Evolutionary conservation across 176 grass and related monocot species (phyloP), one percentile per base, ranked within the genome.

Genomic region (Dactylis glomerata): DNA sequence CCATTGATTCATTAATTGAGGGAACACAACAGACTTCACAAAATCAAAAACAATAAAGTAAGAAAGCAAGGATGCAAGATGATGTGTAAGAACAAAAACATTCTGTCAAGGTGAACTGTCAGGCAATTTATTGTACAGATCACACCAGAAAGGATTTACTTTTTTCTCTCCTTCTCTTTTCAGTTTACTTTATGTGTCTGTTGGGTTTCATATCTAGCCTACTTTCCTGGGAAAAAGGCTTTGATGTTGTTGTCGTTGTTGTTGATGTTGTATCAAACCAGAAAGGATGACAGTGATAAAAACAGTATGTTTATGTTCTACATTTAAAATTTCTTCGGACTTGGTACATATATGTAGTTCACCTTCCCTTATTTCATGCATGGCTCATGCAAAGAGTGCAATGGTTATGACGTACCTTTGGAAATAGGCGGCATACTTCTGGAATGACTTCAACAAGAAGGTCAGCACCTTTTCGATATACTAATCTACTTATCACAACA

Each of bases 361-460:
- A 82, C 9, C 37, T 26, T 26, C 44, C 66, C 12, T 7, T 22
- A 68, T 77, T 20, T 13, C 31, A 69, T 68, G 79, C 5, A 81
- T 41, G 34, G 45, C 50, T 45, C 65, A 38, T 79, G n/a, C 50
- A 42, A 58, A 77, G 40, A 59, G 40, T 49, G 14, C 27, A 33
- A 47, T 61, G 40, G 77, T 41, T 81, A 69, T 55, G 44, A 81
- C 90, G 87, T 79, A 97, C 92, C 88, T 97, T 94, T 58, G 95
- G 88, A 85, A 92, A 94, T 73, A 94, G 54, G 20, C 63, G 81
- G 75, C 95, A 97, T 41, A 97, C 90, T 88, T 94, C 90, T 85
- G 95, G 95, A 91, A 97, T 97, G 34, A 97, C 90, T 85, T 97
- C 95, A n/a, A 97, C 95, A 71, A 97, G 90, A 88, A 97, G 92